Evolutionary conservation across 352 stramenopile species (phyloP).

Genomic region (Blastocystis sp.): DNA sequence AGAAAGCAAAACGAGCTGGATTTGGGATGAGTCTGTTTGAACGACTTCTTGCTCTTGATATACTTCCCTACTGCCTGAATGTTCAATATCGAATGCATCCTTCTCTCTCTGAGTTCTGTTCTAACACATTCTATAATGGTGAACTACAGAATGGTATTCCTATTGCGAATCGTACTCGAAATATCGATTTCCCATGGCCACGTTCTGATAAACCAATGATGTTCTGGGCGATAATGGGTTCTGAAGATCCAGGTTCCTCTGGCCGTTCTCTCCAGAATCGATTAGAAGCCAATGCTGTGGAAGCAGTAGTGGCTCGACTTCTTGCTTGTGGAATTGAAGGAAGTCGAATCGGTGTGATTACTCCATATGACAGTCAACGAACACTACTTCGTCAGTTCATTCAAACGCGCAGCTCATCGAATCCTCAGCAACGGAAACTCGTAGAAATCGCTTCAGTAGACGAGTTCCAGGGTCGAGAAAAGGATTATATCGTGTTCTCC

Average conservation of each 20-base stretch:
- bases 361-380: constrained; percentile 93
- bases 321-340: constrained; percentile 82
- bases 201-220: constrained; percentile 90
- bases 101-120: constrained; percentile 93
- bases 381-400: constrained; percentile 96
- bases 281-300: constrained; percentile 90
- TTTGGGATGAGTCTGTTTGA: constrained; percentile 96
- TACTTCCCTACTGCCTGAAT: constrained; percentile 88
- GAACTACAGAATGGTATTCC: constrained; percentile 94
- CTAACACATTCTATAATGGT: constrained; percentile 98
- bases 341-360: constrained; percentile 87
- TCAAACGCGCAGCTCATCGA: constrained; percentile 75
- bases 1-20: constrained; percentile 89
- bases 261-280: constrained; percentile 96
- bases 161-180: constrained; percentile 77
- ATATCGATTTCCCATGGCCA: constrained; percentile 91
- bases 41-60: constrained; percentile 84
- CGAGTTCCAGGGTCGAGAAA: constrained; percentile 97
- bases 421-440: constrained; percentile 86
- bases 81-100: constrained; percentile 99
- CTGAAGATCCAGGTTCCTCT: constrained; percentile 92
- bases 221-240: constrained; percentile 89
- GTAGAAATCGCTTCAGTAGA: constrained; percentile 97
- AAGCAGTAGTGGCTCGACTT: constrained; percentile 94
- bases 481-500: constrained; percentile 94